A percentile compares a stretch with the other conserved stretches of the same genome.
Evolutionary conservation across 2,329 filamentous ascomycete species (phyloP).

Genomic region (Neophaeococcomyces aloes): DNA sequence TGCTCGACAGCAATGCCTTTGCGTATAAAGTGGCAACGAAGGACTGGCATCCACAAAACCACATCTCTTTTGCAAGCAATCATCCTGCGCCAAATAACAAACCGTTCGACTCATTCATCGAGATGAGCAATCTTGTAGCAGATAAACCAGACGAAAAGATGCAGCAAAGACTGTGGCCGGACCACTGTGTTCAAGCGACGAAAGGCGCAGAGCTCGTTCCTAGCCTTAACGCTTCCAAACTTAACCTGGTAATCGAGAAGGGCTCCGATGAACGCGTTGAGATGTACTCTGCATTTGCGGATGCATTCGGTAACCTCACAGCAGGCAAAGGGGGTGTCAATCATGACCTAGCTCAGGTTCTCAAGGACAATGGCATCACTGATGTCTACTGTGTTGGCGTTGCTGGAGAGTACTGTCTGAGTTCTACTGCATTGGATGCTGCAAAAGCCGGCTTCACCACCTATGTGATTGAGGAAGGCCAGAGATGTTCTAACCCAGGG

Average conservation of each 20-base stretch:
- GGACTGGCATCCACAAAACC: slow-evolving; percentile 74
- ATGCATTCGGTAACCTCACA: slow-evolving; percentile 53
- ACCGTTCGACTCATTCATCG: slow-evolving; percentile 56
- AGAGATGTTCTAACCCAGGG: slow-evolving; percentile 56
- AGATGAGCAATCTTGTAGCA: slow-evolving; percentile 41
- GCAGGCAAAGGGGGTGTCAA: slow-evolving; percentile 28
- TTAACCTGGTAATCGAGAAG: slow-evolving; percentile 67
- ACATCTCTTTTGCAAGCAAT: slow-evolving; percentile 82
- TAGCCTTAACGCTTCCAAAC: slow-evolving; percentile 50
- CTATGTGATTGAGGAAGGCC: slow-evolving; percentile 68
- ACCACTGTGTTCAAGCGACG: slow-evolving; percentile 72
- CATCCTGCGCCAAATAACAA: slow-evolving; percentile 53
- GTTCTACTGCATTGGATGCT: slow-evolving; percentile 68
- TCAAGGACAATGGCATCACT: slow-evolving; percentile 53
- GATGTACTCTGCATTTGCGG: slow-evolving; percentile 89
- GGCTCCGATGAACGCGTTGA: slow-evolving; percentile 64
- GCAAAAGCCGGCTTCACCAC: slow-evolving; percentile 63
- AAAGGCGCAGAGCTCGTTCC: slow-evolving; percentile 62
- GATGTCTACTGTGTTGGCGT: slow-evolving; percentile 79
- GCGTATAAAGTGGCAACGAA: slow-evolving; percentile 70
- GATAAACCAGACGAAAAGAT: slow-evolving; percentile 37
- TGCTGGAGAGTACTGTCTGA: slow-evolving; percentile 84
- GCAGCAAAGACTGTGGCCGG: slow-evolving; percentile 69
- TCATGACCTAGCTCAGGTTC: slow-evolving; percentile 49
- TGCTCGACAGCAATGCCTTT: slow-evolving; percentile 60